phyloP scores from a whole-genome alignment of 139 green algal genomes.

The Coelastrella sp. region DNA sequence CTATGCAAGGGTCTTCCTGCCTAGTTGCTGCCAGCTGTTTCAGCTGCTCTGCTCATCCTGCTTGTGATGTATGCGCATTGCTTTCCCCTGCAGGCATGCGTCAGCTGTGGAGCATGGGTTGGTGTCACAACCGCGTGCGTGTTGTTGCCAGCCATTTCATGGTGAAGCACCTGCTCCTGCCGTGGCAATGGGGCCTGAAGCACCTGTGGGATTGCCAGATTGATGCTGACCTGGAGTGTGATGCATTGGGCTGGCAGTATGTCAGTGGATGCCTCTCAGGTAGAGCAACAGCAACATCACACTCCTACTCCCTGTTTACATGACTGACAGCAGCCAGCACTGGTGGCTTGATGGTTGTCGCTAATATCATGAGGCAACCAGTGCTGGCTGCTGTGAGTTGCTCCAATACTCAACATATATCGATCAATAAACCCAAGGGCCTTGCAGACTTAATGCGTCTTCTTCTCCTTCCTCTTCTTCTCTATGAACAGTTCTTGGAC shows the following conservation, averaged over 20 bases:
- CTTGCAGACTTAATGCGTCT: too few relatives aligned
- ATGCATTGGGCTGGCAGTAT: conserved; percentile 88
- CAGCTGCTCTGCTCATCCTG: not conserved
- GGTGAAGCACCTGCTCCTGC: conserved; percentile 94
- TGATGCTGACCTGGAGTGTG: conserved; percentile 93
- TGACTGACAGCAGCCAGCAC: too few relatives aligned
- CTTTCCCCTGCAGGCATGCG: conserved; percentile 79
- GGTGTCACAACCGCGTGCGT: conserved; percentile 87
- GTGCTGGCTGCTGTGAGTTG: too few relatives aligned
- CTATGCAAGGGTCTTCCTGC: not conserved
- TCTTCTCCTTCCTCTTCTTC: not conserved
- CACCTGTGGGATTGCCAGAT: conserved; percentile 94
- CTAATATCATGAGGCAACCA: too few relatives aligned
- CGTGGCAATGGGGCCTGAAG: conserved; percentile 97
- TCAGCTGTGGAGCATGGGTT: conserved; percentile 89
- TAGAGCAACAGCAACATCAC: not conserved
- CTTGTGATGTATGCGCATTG: not conserved
- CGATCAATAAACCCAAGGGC: too few relatives aligned
- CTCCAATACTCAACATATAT: too few relatives aligned
- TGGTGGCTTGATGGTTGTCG: too few relatives aligned
- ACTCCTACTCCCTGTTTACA: too few relatives aligned
- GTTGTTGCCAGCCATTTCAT: conserved; percentile 86
- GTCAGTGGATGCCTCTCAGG: conserved; percentile 76
- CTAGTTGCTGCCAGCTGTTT: not conserved
- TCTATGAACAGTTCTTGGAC: not conserved